These are phyloP conservation scores for Striga asiatica DNA, from an alignment of 257 asterid species.

Conservation along the genomic window DNA sequence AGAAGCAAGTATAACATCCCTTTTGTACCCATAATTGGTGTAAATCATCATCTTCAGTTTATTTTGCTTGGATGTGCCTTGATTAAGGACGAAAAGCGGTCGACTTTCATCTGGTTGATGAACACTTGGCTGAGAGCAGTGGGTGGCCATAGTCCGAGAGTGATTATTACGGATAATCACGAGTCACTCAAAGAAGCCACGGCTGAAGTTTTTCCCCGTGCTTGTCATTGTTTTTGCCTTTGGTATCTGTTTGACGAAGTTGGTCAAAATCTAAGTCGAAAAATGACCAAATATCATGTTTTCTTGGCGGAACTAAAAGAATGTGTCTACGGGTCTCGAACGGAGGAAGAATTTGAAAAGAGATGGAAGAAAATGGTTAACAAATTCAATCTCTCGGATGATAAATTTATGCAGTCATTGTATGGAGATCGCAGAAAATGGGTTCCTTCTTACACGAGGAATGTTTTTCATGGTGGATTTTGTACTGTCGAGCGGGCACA, in stretches of 20 bases:
- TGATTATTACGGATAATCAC: slow-evolving; percentile 26
- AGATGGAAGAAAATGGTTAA: slow-evolving; percentile 28
- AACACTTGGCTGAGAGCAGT: slow-evolving; percentile 47
- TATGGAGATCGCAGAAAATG: slow-evolving; percentile 26
- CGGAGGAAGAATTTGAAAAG: slow-evolving; percentile 26
- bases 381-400: slow-evolving; percentile 19
- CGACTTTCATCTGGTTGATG: slow-evolving; percentile 33
- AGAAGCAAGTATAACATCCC: slow-evolving; percentile 29
- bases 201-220: slow-evolving; percentile 32
- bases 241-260: slow-evolving; percentile 28
- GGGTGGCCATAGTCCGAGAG: slow-evolving; percentile 25
- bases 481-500: slow-evolving; percentile 27
- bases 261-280: slow-evolving; percentile 15
- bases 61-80: slow-evolving; percentile 44
- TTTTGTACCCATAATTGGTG: slow-evolving; percentile 37
- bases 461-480: slow-evolving; percentile 32
- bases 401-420: slow-evolving; percentile 23
- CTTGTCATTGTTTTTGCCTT: slow-evolving; percentile 30
- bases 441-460: slow-evolving; percentile 26
- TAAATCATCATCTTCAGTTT: slow-evolving; percentile 38
- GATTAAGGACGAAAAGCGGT: slow-evolving; percentile 27
- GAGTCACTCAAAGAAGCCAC: slow-evolving; percentile 21
- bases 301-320: slow-evolving; percentile 19
- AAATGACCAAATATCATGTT: not conserved
- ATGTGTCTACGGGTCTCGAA: slow-evolving; percentile 20